Percentiles rank a stretch among this genome's conserved stretches.
phyloP scores from a whole-genome alignment of 2,329 filamentous ascomycete species.

The Fonsecaea pedrosoi region DNA sequence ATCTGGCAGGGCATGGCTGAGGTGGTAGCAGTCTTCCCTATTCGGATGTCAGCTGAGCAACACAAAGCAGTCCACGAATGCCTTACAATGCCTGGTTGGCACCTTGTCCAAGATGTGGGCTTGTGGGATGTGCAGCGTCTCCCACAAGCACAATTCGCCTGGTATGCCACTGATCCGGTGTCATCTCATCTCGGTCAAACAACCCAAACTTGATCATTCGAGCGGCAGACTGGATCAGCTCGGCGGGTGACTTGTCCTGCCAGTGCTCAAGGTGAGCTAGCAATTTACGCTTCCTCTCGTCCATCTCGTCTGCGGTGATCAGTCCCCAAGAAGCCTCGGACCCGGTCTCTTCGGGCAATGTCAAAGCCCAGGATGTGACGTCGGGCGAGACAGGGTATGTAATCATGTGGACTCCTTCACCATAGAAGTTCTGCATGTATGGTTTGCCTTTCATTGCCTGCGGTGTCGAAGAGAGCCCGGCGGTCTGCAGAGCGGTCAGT shows the following conservation, averaged over 20 bases:
- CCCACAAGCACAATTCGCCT: constrained; percentile 20
- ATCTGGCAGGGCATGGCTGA: constrained; percentile 21
- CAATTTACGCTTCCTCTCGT: constrained; percentile 21
- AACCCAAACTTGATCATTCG: constrained; percentile 33
- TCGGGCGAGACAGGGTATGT: constrained; percentile 27
- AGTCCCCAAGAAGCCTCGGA: constrained; percentile 28
- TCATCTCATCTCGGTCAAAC: constrained; percentile 29
- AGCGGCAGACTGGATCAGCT: constrained; percentile 17
- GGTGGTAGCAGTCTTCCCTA: constrained; percentile 31
- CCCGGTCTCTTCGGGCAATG: constrained; percentile 23
- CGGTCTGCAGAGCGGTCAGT: constrained; percentile 20
- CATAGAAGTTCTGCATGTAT: constrained; percentile 28
- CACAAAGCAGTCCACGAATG: background rate
- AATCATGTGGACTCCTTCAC: constrained; percentile 31
- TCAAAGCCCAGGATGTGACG: constrained; percentile 27
- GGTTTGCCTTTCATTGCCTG: constrained; percentile 5
- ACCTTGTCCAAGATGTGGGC: constrained; percentile 28
- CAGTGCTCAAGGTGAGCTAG: constrained; percentile 14
- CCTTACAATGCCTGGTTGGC: constrained; percentile 32
- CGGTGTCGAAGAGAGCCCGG: constrained; percentile 27
- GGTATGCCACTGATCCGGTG: constrained; percentile 27
- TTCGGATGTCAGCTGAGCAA: background rate
- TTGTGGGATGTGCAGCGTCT: constrained; percentile 30
- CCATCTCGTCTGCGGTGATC: constrained; percentile 23
- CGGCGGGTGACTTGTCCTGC: constrained; percentile 12